Evolutionary conservation across 2,329 filamentous ascomycete species (phyloP).

Genomic region (Mycosphaerella sp.): DNA sequence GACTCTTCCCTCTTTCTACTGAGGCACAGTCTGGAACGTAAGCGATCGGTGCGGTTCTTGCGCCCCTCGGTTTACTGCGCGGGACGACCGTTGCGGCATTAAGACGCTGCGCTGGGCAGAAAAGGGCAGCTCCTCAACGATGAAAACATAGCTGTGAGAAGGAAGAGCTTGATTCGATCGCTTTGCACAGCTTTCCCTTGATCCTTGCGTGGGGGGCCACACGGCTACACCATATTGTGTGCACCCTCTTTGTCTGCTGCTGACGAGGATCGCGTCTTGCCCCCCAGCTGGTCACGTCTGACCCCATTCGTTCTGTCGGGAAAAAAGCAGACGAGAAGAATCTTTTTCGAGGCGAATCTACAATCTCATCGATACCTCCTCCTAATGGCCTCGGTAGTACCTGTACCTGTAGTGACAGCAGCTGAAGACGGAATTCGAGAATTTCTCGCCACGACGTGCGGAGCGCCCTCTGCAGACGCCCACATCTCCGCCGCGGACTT

Average conservation of each 20-base stretch:
- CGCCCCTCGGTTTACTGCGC: neutral
- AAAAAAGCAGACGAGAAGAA: neutral
- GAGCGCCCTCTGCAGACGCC: neutral
- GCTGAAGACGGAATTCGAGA: neutral
- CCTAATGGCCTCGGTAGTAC: no score
- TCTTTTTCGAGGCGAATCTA: neutral
- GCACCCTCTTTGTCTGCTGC: neutral
- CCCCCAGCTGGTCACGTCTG: neutral
- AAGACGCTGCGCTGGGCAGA: neutral
- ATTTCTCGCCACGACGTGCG: neutral
- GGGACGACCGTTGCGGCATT: neutral
- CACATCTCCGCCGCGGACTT: neutral
- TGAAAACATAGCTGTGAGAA: neutral
- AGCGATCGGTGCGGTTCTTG: neutral
- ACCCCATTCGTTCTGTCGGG: neutral
- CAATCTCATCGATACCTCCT: neutral
- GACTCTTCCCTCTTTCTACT: neutral
- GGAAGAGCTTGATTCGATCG: slow-evolving; percentile 4
- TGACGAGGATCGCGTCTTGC: neutral
- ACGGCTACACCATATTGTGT: neutral
- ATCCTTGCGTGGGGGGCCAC: neutral
- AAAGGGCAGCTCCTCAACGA: neutral
- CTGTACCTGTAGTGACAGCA: neutral
- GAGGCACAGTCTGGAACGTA: neutral
- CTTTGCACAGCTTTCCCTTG: neutral